Evolutionary conservation across 345 rosid species (phyloP), one percentile per base, ranked within the genome.

Genomic region (Adansonia digitata): DNA sequence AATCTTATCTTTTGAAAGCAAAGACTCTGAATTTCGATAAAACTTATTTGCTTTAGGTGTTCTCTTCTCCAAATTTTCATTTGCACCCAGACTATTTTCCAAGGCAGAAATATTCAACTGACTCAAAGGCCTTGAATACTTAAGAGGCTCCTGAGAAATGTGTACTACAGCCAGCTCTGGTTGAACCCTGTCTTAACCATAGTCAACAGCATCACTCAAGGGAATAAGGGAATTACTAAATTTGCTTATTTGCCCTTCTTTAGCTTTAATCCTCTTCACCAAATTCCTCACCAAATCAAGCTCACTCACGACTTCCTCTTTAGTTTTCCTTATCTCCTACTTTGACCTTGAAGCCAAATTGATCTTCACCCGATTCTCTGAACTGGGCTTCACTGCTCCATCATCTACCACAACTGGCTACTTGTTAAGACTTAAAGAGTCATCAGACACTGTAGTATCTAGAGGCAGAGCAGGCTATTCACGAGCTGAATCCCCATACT

Each of bases 41-140:
- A 88, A 96, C 79, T 90, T 94, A 85, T 96, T 96, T 10, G 99
- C 99, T 84, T 93, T 96, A 0, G 98, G 99, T 12, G 98, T 96
- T 60, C 99, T 86, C 80, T 96, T 96, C 86, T 96, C 99, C 80
- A 89, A 76, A 61, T 59, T 76, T 81, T 93, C 99, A 66, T 76
- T 86, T 40, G 29, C 69, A 34, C 92, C 93, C 61, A 75, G 97
- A 77, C 86, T 87, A 77, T 91, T 96, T 79, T 89, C 97, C 72
- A 91, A 65, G 22, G 88, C 88, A 1, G 94, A 87, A 77, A 96
- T 74, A 65, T 89, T 89, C 65, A 88, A 79, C 76, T 87, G 97
- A 81, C 87, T 88, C 79, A 88, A 76, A 76, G 97, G 90, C 86
- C 97, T 89, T 45, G 91, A 82, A 74, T 80, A 89, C 81, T 89